Evolutionary conservation across 805 yeast species (phyloP).

Genomic region (Sugiyamaella qingdaonensis): DNA sequence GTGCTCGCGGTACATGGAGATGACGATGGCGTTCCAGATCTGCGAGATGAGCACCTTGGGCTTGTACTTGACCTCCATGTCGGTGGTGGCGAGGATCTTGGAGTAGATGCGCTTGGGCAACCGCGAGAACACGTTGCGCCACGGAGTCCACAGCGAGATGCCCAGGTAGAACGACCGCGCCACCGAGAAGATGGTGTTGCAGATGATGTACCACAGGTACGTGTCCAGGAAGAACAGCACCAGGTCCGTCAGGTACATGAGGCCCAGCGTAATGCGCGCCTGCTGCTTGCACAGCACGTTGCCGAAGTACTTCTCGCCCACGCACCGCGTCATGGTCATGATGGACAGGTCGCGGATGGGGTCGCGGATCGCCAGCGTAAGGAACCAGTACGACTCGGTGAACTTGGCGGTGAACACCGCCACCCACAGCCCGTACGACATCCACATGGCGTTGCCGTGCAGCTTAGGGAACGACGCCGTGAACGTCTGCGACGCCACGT

Average conservation of each 20-base stretch:
- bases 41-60: conserved; percentile 97
- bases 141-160: conserved; percentile 97
- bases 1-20: conserved; percentile 99
- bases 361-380: conserved; percentile 85
- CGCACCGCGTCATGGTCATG: conserved; percentile 79
- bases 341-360: conserved; percentile 87
- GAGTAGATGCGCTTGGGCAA: conserved; percentile 98
- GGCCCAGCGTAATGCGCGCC: conserved; percentile 81
- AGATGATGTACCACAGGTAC: conserved; percentile 96
- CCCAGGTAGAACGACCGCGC: conserved; percentile 98
- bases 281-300: conserved; percentile 73
- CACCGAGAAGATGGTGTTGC: conserved; percentile 91
- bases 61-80: conserved; percentile 98
- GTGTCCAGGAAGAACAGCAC: conserved; percentile 97
- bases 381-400: conserved; percentile 86
- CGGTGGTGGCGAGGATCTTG: conserved; percentile 94
- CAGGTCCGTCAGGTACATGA: conserved; percentile 91
- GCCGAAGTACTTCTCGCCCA: conserved; percentile 91
- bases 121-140: conserved; percentile 98
- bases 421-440: conserved; percentile 89
- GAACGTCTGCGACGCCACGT: conserved; percentile 90
- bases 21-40: conserved; percentile 98
- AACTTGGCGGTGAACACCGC: conserved; percentile 86
- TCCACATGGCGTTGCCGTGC: conserved; percentile 88
- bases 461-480: conserved; percentile 86